Evolutionary conservation across 129 eudicot species (phyloP).

Genomic region (Centella asiatica): DNA sequence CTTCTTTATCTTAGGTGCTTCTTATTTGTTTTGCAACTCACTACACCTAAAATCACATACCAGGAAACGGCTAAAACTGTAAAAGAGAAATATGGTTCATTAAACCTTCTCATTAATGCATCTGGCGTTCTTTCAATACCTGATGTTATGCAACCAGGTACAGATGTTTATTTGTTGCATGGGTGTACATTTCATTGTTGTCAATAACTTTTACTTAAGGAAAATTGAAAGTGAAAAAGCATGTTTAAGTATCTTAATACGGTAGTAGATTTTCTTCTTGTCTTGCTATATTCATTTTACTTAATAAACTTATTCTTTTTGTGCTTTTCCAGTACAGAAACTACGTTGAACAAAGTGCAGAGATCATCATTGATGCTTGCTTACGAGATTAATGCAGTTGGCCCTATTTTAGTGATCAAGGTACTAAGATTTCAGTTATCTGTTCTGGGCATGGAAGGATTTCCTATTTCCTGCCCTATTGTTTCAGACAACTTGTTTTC

Average conservation of each 20-base stretch:
- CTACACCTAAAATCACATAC: neutral
- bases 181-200: neutral
- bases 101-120: conserved; percentile 84
- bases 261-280: neutral
- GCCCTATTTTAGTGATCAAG: conserved; percentile 85
- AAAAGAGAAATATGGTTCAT: conserved; percentile 51
- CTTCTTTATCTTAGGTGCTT: neutral
- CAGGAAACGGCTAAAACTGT: conserved; percentile 73
- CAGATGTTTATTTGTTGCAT: neutral
- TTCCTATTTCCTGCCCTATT: neutral
- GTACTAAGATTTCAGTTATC: conserved; percentile 18
- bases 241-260: neutral
- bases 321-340: conserved; percentile 60
- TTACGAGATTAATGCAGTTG: conserved; percentile 90
- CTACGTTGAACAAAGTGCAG: conserved; percentile 77
- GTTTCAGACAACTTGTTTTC: too few relatives aligned
- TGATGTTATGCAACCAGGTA: conserved; percentile 82
- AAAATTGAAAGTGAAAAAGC: neutral
- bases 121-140: conserved; percentile 89
- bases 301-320: conserved; percentile 7
- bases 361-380: conserved; percentile 70
- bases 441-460: neutral
- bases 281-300: neutral
- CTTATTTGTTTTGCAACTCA: neutral
- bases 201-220: neutral